Evolutionary conservation across 352 stramenopile genomes (phyloP).

Genomic region (Aphanomyces euteiches): DNA sequence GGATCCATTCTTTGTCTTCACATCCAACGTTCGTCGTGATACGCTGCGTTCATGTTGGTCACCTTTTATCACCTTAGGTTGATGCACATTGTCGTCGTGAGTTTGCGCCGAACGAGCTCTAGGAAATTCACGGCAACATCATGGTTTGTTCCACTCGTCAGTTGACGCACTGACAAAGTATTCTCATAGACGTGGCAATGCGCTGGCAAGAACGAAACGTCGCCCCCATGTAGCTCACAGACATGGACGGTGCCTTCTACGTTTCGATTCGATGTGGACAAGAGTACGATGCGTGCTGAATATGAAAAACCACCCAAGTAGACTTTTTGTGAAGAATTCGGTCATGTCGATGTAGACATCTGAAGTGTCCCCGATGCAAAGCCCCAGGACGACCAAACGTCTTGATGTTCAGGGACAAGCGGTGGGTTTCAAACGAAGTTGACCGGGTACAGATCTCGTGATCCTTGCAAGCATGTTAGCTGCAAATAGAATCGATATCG

Average conservation of each 20-base stretch:
- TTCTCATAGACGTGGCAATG: constrained; percentile 44
- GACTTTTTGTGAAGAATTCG: neutral
- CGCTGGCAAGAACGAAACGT: constrained; percentile 36
- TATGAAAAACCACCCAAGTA: constrained; percentile 21
- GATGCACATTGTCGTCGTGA: constrained; percentile 82
- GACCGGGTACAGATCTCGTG: constrained; percentile 47
- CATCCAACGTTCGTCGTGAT: constrained; percentile 71
- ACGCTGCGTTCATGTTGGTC: neutral
- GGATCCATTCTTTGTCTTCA: constrained; percentile 89
- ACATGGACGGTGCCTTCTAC: constrained; percentile 53
- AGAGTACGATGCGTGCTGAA: constrained; percentile 56
- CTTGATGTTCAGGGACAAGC: constrained; percentile 89
- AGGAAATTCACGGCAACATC: constrained; percentile 85
- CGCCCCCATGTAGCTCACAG: constrained; percentile 39
- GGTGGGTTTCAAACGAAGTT: constrained; percentile 67
- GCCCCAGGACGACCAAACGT: constrained; percentile 76
- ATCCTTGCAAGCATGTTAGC: too few species aligned
- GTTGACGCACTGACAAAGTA: neutral
- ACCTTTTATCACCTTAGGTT: constrained; percentile 41
- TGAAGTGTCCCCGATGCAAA: constrained; percentile 52
- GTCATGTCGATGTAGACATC: constrained; percentile 26
- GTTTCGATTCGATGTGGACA: constrained; percentile 63
- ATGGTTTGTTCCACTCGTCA: constrained; percentile 57
- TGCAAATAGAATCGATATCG: constrained; percentile 54
- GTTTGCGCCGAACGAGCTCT: constrained; percentile 72